phyloP scores from a whole-genome alignment of 208 protist species.

The Trypanosoma scelopori region DNA sequence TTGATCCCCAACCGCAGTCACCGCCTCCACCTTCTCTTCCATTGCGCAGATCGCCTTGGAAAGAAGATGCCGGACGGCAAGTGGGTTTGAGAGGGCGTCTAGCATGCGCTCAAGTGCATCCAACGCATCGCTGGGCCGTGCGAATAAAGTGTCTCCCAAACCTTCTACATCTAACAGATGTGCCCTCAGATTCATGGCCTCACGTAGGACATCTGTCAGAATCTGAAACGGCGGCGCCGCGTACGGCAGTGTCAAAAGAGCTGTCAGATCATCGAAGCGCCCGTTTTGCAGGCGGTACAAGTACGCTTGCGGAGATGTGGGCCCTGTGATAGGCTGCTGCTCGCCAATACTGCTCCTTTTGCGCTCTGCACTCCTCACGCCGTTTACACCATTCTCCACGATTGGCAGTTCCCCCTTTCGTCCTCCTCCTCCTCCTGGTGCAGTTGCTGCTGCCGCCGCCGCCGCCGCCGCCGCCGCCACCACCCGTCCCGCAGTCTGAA shows the following conservation, averaged over 20 bases:
- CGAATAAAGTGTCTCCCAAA: neutral
- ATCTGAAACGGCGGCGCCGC: constrained; percentile 56
- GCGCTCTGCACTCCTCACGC: neutral
- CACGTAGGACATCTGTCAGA: constrained; percentile 55
- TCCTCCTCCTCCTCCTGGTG: neutral
- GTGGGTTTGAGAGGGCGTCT: constrained; percentile 29
- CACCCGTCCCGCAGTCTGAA: neutral
- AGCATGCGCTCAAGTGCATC: constrained; percentile 16
- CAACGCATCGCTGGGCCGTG: neutral
- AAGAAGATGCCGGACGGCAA: constrained; percentile 26
- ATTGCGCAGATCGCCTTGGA: constrained; percentile 12
- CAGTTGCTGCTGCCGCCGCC: neutral
- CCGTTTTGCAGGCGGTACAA: constrained; percentile 45
- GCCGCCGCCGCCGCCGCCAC: neutral
- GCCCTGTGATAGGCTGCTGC: constrained; percentile 11
- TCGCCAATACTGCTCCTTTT: neutral
- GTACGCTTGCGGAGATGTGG: constrained; percentile 54
- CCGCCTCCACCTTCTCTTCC: constrained; percentile 19
- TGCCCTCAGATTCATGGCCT: constrained; percentile 13
- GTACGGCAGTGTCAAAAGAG: constrained; percentile 62
- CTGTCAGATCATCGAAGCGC: constrained; percentile 41
- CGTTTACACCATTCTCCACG: neutral
- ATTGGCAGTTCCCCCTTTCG: neutral
- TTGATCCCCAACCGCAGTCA: constrained; percentile 30
- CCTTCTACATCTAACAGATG: neutral